Base-by-base conservation (phyloP, 2,329 filamentous ascomycete species). In the Emmonsiellopsis sp. region DNA sequence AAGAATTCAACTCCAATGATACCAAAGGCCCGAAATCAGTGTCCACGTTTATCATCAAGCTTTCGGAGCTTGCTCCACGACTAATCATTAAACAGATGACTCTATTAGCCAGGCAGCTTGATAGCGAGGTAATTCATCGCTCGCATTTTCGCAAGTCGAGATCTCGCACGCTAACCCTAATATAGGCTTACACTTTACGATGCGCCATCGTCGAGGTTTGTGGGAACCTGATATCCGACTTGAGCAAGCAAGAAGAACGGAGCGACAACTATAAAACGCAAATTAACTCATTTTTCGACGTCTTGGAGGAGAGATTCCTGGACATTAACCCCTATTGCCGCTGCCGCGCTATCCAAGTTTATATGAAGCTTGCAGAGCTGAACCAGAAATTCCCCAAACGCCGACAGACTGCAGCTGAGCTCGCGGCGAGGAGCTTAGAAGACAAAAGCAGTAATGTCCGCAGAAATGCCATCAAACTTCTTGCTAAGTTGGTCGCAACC, bases 361-460 rank as follows among this genome's bases (percentile, higher is more conserved):
- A 93, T 65, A 82, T 88, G 72, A 92, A 85, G 65, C 79, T 98
- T 10, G 96, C 91, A 63, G 90, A 96, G 54, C 78, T 97, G n/a
- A 89, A 95, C 46, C 89, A 92, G 59, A 97, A 97, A 67, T 96
- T 94, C 63, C 89, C 91, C 38, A 96, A 96, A 72, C 81, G 91
- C 53, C 80, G 93, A 56, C 91, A 96, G 68, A 86, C 81, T 65
- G 92, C 86, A 3, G 87, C 92, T 1, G 89, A 96, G 67, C 76
- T 96, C 30, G 91, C 93, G 1, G 85, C 87, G 54, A 82, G 88
- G 61, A 97, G 92, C 68, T 77, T 98, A 2, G 89, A 96, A 69
- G 94, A 98, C 73, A 97, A 95, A 77, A 97, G 92, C 73, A 98
- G 93, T 71, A 95, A 97, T 63, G 93, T 98, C 34, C 82, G 93